A percentile compares a stretch with the other conserved stretches of the same genome.
phyloP scores from a whole-genome alignment of 495 filamentous ascomycete species.

The Baudoinia panamericana region DNA sequence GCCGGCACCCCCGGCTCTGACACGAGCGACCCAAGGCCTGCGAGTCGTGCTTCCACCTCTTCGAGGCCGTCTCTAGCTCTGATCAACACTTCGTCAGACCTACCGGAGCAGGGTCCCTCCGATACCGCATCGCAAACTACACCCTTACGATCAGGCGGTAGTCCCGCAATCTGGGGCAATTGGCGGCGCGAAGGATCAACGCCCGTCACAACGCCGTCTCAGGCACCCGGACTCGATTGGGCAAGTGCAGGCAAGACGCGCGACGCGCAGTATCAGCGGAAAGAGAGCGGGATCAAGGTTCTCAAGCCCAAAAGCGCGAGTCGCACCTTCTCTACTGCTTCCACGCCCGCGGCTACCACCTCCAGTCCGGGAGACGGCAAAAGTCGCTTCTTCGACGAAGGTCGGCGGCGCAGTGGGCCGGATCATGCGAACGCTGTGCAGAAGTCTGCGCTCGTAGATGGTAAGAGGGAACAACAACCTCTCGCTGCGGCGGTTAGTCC shows the following conservation, averaged over 20 bases:
- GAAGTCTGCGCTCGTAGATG: conserved; percentile 20
- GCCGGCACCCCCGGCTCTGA: conserved; percentile 10
- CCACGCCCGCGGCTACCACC: conserved; percentile 4
- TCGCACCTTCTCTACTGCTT: conserved; percentile 22
- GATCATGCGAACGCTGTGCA: background rate
- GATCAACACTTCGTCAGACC: conserved; percentile 8
- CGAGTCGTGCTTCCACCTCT: conserved; percentile 21
- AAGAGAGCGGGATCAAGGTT: conserved; percentile 33
- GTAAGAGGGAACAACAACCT: conserved; percentile 33
- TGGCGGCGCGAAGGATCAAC: conserved; percentile 29
- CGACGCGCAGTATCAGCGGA: conserved; percentile 25
- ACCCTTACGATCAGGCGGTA: conserved; percentile 23
- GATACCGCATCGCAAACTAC: conserved; percentile 21
- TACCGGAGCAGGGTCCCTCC: background rate
- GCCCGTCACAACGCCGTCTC: background rate
- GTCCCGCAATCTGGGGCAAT: conserved; percentile 31
- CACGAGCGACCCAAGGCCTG: conserved; percentile 8
- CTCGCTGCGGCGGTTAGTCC: conserved; percentile 35
- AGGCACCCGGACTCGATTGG: conserved; percentile 26
- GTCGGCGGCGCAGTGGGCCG: conserved; percentile 18
- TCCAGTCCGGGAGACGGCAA: conserved; percentile 16
- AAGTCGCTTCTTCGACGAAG: conserved; percentile 33
- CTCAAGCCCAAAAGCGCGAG: conserved; percentile 27
- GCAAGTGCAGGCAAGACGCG: conserved; percentile 23
- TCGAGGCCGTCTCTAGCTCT: conserved; percentile 12